phyloP scores from a whole-genome alignment of 371 early-diverging fungal genomes.

The Mortierella sp. region DNA sequence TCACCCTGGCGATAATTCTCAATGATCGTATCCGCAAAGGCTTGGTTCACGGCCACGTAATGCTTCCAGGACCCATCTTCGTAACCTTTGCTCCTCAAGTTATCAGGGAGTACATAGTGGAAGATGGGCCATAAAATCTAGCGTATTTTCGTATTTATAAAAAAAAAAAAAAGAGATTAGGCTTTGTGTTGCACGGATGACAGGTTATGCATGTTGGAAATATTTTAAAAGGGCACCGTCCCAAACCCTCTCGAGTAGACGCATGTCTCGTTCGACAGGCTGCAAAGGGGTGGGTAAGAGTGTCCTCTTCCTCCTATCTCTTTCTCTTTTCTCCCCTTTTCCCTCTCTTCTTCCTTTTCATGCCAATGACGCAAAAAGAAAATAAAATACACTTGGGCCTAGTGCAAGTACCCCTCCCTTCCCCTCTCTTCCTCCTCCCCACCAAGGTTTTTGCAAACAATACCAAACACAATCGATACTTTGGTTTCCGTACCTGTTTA shows the following conservation, averaged over 20 bases:
- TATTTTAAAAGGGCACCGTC: too few relatives aligned
- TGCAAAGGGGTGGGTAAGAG: too few relatives aligned
- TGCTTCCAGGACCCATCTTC: slow-evolving; percentile 75
- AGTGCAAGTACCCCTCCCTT: background rate
- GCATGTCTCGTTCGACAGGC: too few relatives aligned
- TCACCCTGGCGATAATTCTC: slow-evolving; percentile 78
- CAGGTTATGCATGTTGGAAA: too few relatives aligned
- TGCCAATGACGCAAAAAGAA: background rate
- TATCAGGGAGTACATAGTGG: slow-evolving; percentile 90
- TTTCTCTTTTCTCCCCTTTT: background rate
- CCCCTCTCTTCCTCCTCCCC: background rate
- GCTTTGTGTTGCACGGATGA: too few relatives aligned
- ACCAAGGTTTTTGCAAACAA: too few relatives aligned
- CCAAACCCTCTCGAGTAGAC: too few relatives aligned
- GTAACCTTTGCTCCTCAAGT: slow-evolving; percentile 56
- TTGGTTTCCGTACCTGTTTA: slow-evolving; percentile 69
- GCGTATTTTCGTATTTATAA: background rate
- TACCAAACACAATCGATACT: background rate
- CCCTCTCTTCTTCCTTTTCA: background rate
- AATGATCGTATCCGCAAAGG: slow-evolving; percentile 79
- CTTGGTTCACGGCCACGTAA: slow-evolving; percentile 80
- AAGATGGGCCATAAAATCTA: slow-evolving; percentile 93
- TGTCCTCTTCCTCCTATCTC: background rate
- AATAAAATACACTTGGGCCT: too few relatives aligned
- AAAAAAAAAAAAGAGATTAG: too few relatives aligned